Conservation (phyloP, 805 yeast species). For the Tetrapisispora taiwanensis region DNA sequence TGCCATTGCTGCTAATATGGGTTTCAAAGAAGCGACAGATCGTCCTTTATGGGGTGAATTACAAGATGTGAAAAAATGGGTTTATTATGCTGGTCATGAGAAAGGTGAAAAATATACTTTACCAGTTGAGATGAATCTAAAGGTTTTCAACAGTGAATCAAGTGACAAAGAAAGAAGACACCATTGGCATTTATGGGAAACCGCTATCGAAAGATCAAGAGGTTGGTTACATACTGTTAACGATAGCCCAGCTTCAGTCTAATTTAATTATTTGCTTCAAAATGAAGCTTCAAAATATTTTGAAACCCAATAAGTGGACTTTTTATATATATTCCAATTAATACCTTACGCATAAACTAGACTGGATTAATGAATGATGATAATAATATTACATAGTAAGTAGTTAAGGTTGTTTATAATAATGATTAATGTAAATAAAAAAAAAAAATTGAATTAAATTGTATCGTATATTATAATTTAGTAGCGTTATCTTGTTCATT, state of each 20-base stretch:
- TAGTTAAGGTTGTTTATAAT: neutral
- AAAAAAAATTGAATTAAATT: neutral
- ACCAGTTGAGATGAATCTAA: slow-evolving; percentile 20
- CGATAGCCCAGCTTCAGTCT: neutral
- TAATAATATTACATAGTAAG: too few species aligned
- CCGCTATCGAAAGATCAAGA: slow-evolving; percentile 68
- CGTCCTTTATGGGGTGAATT: slow-evolving; percentile 64
- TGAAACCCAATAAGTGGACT: too few species aligned
- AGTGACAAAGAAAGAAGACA: slow-evolving; percentile 50
- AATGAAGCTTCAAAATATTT: too few species aligned
- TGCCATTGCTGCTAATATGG: slow-evolving; percentile 88
- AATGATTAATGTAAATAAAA: too few species aligned
- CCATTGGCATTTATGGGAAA: slow-evolving; percentile 72
- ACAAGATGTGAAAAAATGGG: slow-evolving; percentile 77
- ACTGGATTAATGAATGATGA: too few species aligned
- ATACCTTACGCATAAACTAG: too few species aligned
- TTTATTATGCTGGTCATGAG: slow-evolving; percentile 73
- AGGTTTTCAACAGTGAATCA: slow-evolving; percentile 34
- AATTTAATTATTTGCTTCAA: too few species aligned
- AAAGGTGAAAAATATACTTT: slow-evolving; percentile 10
- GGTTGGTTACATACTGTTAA: slow-evolving; percentile 51
- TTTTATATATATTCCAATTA: too few species aligned
- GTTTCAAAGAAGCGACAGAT: slow-evolving; percentile 37
- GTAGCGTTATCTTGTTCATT: too few species aligned
- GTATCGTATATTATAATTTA: too few species aligned